These are phyloP conservation scores for Vigna hirtella DNA, from an alignment of 306 rosid species.

Conservation along the genomic window DNA sequence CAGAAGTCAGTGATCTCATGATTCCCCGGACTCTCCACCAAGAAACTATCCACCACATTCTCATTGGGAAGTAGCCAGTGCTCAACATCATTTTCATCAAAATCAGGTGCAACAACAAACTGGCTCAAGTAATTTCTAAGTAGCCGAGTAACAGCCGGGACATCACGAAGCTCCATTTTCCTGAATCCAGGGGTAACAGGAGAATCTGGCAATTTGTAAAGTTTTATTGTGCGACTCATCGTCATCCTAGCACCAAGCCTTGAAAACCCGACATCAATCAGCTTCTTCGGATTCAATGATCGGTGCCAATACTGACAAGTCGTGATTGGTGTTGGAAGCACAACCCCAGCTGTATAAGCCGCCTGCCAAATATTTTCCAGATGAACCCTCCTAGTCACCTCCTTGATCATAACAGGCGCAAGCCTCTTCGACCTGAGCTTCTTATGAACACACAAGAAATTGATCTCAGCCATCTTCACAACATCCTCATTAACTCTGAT, in stretches of 20 bases:
- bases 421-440: slow-evolving; percentile 83
- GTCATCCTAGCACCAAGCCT: slow-evolving; percentile 94
- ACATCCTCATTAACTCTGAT: slow-evolving; percentile 61
- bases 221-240: slow-evolving; percentile 82
- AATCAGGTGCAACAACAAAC: slow-evolving; percentile 82
- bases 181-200: slow-evolving; percentile 71
- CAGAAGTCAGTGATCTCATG: slow-evolving; percentile 64
- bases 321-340: slow-evolving; percentile 68
- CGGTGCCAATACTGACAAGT: slow-evolving; percentile 83
- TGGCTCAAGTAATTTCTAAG: slow-evolving; percentile 70
- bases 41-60: slow-evolving; percentile 75
- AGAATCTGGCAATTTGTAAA: slow-evolving; percentile 74
- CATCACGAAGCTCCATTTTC: slow-evolving; percentile 78
- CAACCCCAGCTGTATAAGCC: slow-evolving; percentile 91
- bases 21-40: slow-evolving; percentile 79
- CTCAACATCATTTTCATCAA: slow-evolving; percentile 80
- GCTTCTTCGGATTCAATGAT: slow-evolving; percentile 87
- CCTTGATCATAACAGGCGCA: slow-evolving; percentile 91
- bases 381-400: slow-evolving; percentile 86
- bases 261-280: slow-evolving; percentile 88
- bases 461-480: slow-evolving; percentile 87
- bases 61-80: slow-evolving; percentile 87
- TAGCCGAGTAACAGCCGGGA: slow-evolving; percentile 78
- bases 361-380: slow-evolving; percentile 89
- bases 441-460: slow-evolving; percentile 86